Evolutionary conservation across 257 asterid genomes (phyloP), one percentile per base, ranked within the genome.

Genomic region (Capsicum chinense): DNA sequence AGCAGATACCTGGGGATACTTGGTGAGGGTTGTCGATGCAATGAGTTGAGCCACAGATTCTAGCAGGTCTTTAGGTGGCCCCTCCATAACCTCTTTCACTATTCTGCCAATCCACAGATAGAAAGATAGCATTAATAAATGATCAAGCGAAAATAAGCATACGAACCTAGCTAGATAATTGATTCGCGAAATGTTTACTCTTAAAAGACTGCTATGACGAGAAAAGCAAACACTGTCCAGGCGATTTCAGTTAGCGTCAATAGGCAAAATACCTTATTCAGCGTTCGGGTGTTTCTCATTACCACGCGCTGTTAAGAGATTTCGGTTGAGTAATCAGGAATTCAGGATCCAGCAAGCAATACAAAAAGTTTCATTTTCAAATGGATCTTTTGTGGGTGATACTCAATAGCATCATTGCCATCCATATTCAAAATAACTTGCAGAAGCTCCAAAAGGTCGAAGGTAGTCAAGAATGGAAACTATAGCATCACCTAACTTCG

Each of bases 41-140:
- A 96, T 92, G 54, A 47, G 85, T 37, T 96, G 86, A 63, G 99
- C 98, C 56, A 96, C 97, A 7, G 95, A 86, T 83, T 96, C 99
- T 2, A 96, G 88, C 86, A 96, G 98, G 68, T 96, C 91, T 19
- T 88, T 92, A 7, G 98, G 91, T n/a, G 89, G 44, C 60, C 98
- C 98, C 86, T 93, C 97, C 67, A 92, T 84, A 4, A 96, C 89
- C 42, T 92, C 97, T 90, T 85, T 92, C 52, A 88, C 97, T 76
- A 93, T 86, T 84, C 97, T 97, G 95, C 85, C 88, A 83, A 52
- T 80, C 11, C 58, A 74, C 6, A 60, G 37, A 35, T 52, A 7
- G 56, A 78, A 56, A 37, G 26, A 84, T 35, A 64, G 56, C 9
- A 42, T 47, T 16, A 63, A 39, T 50, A 48, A 47, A 63, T 19